Conservation (phyloP, 2,329 filamentous ascomycete genomes). For the Botrytis pseudocinerea region DNA sequence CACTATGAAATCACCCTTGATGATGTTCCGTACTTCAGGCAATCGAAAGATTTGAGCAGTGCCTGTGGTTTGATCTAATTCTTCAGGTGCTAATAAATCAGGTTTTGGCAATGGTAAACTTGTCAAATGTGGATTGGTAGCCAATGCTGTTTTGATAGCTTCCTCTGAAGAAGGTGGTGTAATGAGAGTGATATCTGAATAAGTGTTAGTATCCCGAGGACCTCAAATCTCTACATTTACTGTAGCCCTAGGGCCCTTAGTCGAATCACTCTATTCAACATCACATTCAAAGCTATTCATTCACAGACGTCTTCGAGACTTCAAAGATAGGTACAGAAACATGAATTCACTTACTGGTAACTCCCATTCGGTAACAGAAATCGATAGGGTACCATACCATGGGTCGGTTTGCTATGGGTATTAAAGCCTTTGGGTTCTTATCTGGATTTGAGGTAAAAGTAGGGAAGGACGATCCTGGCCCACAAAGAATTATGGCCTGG, state of each 20-base stretch:
- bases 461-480: constrained; percentile 77
- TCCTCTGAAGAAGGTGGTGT: constrained; percentile 64
- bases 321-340: not conserved
- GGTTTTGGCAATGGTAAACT: constrained; percentile 71
- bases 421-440: constrained; percentile 77
- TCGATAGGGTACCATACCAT: constrained; percentile 91
- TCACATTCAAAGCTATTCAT: not conserved
- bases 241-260: not conserved
- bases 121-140: constrained; percentile 76
- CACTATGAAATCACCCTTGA: constrained; percentile 85
- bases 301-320: not conserved
- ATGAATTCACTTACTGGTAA: constrained; percentile 59
- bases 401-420: constrained; percentile 80
- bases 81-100: constrained; percentile 72
- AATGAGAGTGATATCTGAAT: constrained; percentile 60
- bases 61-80: constrained; percentile 78
- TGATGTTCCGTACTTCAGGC: constrained; percentile 73
- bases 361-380: constrained; percentile 79
- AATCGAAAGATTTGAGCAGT: constrained; percentile 87
- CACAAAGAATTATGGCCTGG: constrained; percentile 80
- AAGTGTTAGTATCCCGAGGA: constrained; percentile 26
- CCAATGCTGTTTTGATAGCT: constrained; percentile 69
- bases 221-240: not conserved
- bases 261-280: not conserved
- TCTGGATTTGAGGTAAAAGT: constrained; percentile 80